Conservation (phyloP, 257 asterid species). For the Solanum raphanifolium region DNA sequence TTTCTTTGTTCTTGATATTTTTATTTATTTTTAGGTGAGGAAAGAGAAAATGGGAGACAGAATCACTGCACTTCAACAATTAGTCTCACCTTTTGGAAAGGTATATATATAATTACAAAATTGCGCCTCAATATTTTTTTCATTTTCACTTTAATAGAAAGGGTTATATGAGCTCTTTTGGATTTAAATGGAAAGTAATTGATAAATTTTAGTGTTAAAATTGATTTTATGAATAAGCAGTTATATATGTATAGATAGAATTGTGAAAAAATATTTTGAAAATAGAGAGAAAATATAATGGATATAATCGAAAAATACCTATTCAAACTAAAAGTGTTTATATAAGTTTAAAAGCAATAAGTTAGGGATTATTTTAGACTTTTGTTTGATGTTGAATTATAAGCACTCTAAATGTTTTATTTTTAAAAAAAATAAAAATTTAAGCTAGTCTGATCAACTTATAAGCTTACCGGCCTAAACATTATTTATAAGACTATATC, state of each 20-base stretch:
- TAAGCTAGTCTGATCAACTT: not conserved
- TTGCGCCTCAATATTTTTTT: conserved; percentile 7
- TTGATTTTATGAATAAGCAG: not conserved
- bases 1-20: conserved; percentile 11
- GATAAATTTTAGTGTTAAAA: not conserved
- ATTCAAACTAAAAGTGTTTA: not conserved
- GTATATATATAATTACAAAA: conserved; percentile 15
- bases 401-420: not conserved
- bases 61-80: conserved; percentile 85
- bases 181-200: not conserved
- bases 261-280: not conserved
- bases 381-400: not conserved
- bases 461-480: not conserved
- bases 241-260: not conserved
- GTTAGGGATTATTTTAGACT: not conserved
- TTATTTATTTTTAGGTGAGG: conserved; percentile 48
- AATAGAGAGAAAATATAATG: not conserved
- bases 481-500: not conserved
- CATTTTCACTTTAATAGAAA: conserved; percentile 14
- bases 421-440: not conserved
- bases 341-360: not conserved
- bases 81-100: conserved; percentile 93
- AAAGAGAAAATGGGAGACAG: conserved; percentile 96
- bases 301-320: not conserved
- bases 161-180: not conserved